Base-by-base conservation (phyloP, 192 early-diverging fungal species). In the Cladochytrium replicatum region DNA sequence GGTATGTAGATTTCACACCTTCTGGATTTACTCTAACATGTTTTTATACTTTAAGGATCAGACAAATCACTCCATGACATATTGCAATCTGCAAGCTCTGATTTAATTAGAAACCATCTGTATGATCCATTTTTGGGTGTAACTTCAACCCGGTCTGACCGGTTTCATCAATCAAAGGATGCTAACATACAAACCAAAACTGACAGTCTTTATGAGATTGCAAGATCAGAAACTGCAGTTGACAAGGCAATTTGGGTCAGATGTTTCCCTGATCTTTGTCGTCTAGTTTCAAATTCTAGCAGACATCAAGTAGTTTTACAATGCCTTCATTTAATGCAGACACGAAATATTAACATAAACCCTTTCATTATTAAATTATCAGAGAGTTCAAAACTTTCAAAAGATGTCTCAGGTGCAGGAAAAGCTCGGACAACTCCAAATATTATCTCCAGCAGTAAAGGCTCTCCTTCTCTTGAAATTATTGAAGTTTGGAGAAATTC, bases 401-500 rank as follows among this genome's bases (percentile, higher is more conserved):
- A 29, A 46, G 24, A 52, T 15, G 7, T n/a, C 50, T 22, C 22
- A n/a, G 6, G 50, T 22, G 13, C 40, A 42, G 6, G 24, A 4
- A 29, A 8, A 21, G 25, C 11, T 43, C 28, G 37, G n/a, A 15
- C 21, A 1, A 21, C 9, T 9, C 2, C 46, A 28, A 47, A 29
- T 13, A 34, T 32, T n/a, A 17, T 13, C 32, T 21, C 48, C 17
- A 50, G 48, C 9, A 50, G 41, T 23, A 11, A 29, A 29, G 3
- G 27, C 32, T 40, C 34, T 38, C 21, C 53, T 60, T 1, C 60
- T 4, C 59, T 73, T 27, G 83, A 77, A 23, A 69, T 88, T 17
- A 64, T 91, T 29, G 72, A 77, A 4, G 84, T 88, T 55, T 91
- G 86, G 86, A 64, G 71, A 27, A 64, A 76, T 1, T 87, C 81